Conservation (phyloP, 2,329 filamentous ascomycete genomes). For the Phyllachora maydis region DNA sequence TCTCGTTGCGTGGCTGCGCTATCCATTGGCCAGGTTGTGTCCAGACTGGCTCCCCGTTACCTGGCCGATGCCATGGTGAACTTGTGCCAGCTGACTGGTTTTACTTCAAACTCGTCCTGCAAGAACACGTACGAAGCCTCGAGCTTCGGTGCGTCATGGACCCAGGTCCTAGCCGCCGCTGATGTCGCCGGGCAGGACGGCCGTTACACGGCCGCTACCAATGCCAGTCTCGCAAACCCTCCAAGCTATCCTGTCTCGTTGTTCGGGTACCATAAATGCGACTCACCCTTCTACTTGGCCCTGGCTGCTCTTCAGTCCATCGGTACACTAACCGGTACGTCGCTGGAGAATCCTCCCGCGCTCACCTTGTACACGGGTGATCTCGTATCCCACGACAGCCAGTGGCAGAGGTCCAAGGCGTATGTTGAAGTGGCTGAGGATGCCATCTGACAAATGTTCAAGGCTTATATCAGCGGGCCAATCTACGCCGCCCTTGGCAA, state of each 20-base stretch:
- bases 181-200: slow-evolving; percentile 32
- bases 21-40: slow-evolving; percentile 24
- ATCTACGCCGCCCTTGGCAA: slow-evolving; percentile 35
- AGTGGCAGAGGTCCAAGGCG: slow-evolving; percentile 25
- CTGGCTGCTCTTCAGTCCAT: slow-evolving; percentile 33
- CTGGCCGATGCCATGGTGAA: slow-evolving; percentile 27
- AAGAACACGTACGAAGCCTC: slow-evolving; percentile 20
- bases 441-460: slow-evolving; percentile 28
- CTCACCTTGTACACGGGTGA: slow-evolving; percentile 37
- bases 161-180: slow-evolving; percentile 30
- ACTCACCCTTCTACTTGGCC: slow-evolving; percentile 35
- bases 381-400: slow-evolving; percentile 30
- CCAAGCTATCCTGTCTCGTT: slow-evolving; percentile 27
- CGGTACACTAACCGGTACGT: slow-evolving; percentile 32
- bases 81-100: slow-evolving; percentile 24
- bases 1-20: slow-evolving; percentile 30
- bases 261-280: slow-evolving; percentile 33
- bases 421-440: slow-evolving; percentile 18
- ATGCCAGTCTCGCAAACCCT: slow-evolving; percentile 15
- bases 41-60: slow-evolving; percentile 22
- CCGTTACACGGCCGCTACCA: slow-evolving; percentile 27
- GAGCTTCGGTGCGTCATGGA: slow-evolving; percentile 32
- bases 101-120: slow-evolving; percentile 24
- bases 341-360: slow-evolving; percentile 19
- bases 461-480: slow-evolving; percentile 30